Base-by-base conservation (phyloP, 768 basidiomycete species). In the Dioszegia hungarica region DNA sequence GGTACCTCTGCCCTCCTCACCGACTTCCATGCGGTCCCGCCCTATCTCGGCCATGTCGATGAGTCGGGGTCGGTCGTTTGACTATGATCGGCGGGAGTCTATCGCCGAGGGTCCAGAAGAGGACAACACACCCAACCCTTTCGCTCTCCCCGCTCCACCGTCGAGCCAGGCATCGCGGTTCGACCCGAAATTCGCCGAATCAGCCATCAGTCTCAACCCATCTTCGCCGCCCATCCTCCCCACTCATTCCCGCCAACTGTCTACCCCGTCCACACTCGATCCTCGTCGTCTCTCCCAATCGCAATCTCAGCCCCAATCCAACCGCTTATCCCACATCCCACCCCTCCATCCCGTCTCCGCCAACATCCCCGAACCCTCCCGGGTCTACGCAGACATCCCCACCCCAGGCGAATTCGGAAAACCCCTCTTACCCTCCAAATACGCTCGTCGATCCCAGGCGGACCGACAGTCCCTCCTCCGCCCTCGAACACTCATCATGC, bases 401-500 rank as follows among this genome's bases (percentile, higher is more conserved):
- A 64, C 64, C 17, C 62, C 67, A 4, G 63, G 59, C 15, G 60
- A 69, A 39, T 68, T 57, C 36, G 69, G 64, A 48, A 24, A 56
- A 59, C 70, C 72, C 5, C 56, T 74, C 11, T 41, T 43, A 39
- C 61, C 63, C 1, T 33, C 54, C 4, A 55, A 54, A 47, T 70
- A 70, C 34, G 27, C 24, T 10, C 60, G 63, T 17, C 40, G 34
- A 44, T 52, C 17, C 33, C 46, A n/a, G 37, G 49, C 36, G 22
- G 29, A 54, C 19, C 58, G 34, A 17, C 51, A 37, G 11, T 88
- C 91, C 29, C 79, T 94, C 40, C 80, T 94, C 64, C 82, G 91
- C 20, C 92, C 92, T 1, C 91, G 91, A 74, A 81, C 91, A n/a
- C 84, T 95, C 41, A 84, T 95, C 60, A 94, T 95, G 92, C 92